Conservation (phyloP, 2,329 filamentous ascomycete genomes). For the Chrysoporthe austroafricana region DNA sequence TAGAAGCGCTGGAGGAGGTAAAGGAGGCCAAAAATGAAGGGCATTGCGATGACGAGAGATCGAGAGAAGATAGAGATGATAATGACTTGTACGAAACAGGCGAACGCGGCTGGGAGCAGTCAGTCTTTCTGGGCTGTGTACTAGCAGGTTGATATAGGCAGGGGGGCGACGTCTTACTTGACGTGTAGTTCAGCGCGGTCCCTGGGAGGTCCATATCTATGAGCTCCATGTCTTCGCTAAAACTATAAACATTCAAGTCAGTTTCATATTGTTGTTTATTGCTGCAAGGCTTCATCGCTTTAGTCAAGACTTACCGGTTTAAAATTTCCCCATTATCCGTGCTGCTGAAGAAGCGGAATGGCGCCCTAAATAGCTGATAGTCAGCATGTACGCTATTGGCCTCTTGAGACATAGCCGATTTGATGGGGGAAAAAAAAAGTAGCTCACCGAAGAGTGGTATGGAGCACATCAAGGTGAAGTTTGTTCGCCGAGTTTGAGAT, state of each 20-base stretch:
- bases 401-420: too few relatives aligned
- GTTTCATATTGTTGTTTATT: too few relatives aligned
- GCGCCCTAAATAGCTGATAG: conserved; percentile 31
- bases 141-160: conserved; percentile 43
- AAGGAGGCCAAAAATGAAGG: conserved; percentile 41
- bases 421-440: too few relatives aligned
- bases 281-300: too few relatives aligned
- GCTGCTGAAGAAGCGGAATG: conserved; percentile 39
- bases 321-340: conserved; percentile 37
- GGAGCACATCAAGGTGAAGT: too few relatives aligned
- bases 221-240: conserved; percentile 39
- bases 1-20: conserved; percentile 57
- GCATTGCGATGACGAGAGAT: conserved; percentile 36
- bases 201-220: conserved; percentile 37
- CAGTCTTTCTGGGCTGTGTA: conserved; percentile 39
- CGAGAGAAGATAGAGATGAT: conserved; percentile 5
- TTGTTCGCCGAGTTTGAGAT: too few relatives aligned
- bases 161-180: conserved; percentile 43
- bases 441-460: too few relatives aligned
- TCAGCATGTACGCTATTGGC: too few relatives aligned
- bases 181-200: conserved; percentile 42
- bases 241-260: conserved; percentile 37
- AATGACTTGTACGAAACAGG: conserved; percentile 15
- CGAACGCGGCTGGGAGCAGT: neutral
- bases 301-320: too few relatives aligned